Evolutionary conservation across 345 rosid species (phyloP).

Genomic region (Luvunga scandens): DNA sequence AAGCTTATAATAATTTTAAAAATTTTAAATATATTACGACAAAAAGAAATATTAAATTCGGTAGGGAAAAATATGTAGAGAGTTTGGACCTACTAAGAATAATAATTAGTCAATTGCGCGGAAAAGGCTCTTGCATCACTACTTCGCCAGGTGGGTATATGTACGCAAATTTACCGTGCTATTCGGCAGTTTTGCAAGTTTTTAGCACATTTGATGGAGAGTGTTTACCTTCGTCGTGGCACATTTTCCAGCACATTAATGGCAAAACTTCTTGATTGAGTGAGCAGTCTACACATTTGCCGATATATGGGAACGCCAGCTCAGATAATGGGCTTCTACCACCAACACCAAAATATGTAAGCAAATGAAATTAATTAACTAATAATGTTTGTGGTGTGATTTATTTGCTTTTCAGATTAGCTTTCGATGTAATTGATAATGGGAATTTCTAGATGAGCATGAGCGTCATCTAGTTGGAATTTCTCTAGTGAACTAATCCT

Average conservation of each 20-base stretch:
- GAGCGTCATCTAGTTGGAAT: not conserved
- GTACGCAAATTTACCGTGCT: not conserved
- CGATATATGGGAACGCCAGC: not conserved
- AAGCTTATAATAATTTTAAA: too few species aligned
- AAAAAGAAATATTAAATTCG: too few species aligned
- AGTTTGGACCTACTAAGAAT: not conserved
- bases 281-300: not conserved
- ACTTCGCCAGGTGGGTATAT: not conserved
- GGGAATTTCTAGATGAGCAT: not conserved
- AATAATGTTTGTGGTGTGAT: not conserved
- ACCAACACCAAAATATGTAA: not conserved
- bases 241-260: not conserved
- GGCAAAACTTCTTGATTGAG: not conserved
- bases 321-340: not conserved
- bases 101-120: not conserved
- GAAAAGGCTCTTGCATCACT: not conserved
- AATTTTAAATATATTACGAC: too few species aligned
- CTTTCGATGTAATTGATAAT: not conserved
- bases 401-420: not conserved
- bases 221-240: not conserved
- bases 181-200: not conserved
- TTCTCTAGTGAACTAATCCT: not conserved
- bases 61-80: not conserved
- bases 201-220: not conserved
- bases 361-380: not conserved